Base-by-base conservation (phyloP, 2,329 filamentous ascomycete species). In the Furcasterigmium furcatum region DNA sequence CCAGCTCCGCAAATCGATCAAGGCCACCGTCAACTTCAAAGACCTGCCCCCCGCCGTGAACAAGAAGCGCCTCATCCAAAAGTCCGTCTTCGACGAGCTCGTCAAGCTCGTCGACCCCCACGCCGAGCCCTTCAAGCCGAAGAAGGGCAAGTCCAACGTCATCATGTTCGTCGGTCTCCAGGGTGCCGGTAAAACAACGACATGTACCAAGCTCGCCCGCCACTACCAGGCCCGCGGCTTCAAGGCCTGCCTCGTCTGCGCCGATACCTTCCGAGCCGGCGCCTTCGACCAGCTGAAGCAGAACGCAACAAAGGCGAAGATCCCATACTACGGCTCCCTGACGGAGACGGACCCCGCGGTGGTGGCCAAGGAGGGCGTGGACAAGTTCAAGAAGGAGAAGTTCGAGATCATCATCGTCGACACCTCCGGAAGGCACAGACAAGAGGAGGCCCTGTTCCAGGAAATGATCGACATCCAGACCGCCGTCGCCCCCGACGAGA, bases 101-200 rank as follows among this genome's bases (percentile, higher is more conserved):
- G 92, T 97, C 55, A 86, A 90, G 60, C 85, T 99, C 42, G 94
- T 99, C 55, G 91, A 99, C 60, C 94, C 94, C 21, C 92, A 97
- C 68, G 86, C 88, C 58, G 91, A 96, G 55, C 87, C 92, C 0
- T 99, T 96, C 77, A 94, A 95, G 66, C 91, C 92, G 19, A 96
- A 95, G 73, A 99, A 97, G 72, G 91, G 91, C 54, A 94, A 91
- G 65, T 77, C 87, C 52, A 99, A 96, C 66, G 88, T 99, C 62
- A 96, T 99, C 68, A 99, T 99, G 94, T 97, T 99, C 65, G 94
- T 99, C 52, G 94, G 94, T 71, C 77, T 99, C 41, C 94, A 99
- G 69, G 94, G 94, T 75, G 90, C 92, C 5, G 94, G 94, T 66
- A 99, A 99, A 71, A 99, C 94, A 20, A 99, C 94, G 2, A 95